Evolutionary conservation across 2,329 filamentous ascomycete genomes (phyloP), one percentile per base, ranked within the genome.

Genomic region (Scolecobasidium constrictum): DNA sequence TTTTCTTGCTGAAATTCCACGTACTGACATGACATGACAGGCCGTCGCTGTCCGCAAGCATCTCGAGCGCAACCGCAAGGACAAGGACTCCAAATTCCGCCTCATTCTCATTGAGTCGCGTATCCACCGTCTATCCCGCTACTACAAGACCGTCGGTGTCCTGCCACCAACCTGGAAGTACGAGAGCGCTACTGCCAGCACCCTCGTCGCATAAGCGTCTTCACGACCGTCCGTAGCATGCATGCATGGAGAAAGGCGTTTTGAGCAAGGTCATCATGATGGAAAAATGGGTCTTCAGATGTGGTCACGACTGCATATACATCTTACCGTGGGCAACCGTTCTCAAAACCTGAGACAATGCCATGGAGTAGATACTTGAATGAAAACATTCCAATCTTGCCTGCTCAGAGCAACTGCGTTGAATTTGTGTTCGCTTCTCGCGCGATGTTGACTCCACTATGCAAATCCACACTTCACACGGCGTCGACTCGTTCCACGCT

Each of bases 31-130:
- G n/a, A 45, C 3, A 35, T 12, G 15, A 4, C 49, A 92, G 87
- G 88, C 88, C 60, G 88, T 95, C 60, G 83, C 88, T 66, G 92
- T 98, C 75, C 90, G 92, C 76, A 98, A 98, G 86, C 93, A 98
- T 75, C 86, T 98, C 58, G 87, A 95, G 81, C 86, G 86, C 73
- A 98, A 98, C 83, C 90, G 92, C 74, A 98, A 98, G 82, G 92
- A 98, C 80, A 94, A 87, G 78, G 92, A 98, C 79, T 86, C 83
- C 78, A 98, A 98, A 80, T 98, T 98, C 86, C 90, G 92, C 67
- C 86, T 98, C 56, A 98, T 98, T 90, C 84, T 98, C 60, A 94
- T 98, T 73, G 92, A 98, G 80, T 96, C 92, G 67, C 86, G 93
- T 73, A 96, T 98, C 73, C 92, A 98, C 84, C 90, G 92, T 76